Percentiles rank a stretch among this genome's conserved stretches.
phyloP scores from a whole-genome alignment of 2,329 filamentous ascomycete genomes.

The Neocatenulostroma microsporum region DNA sequence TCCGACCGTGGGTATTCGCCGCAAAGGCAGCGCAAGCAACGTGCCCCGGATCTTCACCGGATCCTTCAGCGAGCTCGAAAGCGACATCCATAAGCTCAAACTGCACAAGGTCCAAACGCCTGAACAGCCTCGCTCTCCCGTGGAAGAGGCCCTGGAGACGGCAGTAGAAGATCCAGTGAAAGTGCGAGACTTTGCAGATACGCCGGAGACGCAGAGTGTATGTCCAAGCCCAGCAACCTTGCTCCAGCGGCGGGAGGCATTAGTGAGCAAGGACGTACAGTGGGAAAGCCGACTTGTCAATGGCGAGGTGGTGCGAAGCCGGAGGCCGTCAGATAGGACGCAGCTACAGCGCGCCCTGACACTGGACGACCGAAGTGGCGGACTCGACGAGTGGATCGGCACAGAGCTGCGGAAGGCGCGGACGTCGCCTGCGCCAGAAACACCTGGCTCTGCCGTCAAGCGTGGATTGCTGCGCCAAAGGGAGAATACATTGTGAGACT shows the following conservation, averaged over 20 bases:
- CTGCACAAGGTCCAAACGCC: constrained; percentile 12
- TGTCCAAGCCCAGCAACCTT: constrained; percentile 14
- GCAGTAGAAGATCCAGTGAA: constrained; percentile 5
- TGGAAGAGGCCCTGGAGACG: too few species aligned
- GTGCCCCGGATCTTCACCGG: constrained; percentile 21
- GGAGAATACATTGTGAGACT: constrained; percentile 16
- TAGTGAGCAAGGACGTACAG: constrained; percentile 10
- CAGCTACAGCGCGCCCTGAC: constrained; percentile 8
- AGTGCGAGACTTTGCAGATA: constrained; percentile 13
- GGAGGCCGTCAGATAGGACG: constrained; percentile 11
- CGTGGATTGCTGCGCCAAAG: constrained; percentile 11
- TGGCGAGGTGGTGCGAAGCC: constrained; percentile 14
- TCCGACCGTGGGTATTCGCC: constrained; percentile 1
- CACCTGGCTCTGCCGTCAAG: constrained; percentile 1
- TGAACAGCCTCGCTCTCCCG: constrained; percentile 6
- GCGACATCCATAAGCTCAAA: constrained; percentile 9
- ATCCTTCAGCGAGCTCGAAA: constrained; percentile 20
- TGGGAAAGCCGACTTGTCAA: constrained; percentile 14
- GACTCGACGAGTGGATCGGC: constrained; percentile 10
- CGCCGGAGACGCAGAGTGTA: constrained; percentile 7
- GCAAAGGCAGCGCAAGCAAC: constrained; percentile 5
- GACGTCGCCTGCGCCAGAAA: not conserved
- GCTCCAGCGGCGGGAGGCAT: constrained; percentile 14
- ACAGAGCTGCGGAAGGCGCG: constrained; percentile 1
- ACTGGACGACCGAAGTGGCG: constrained; percentile 8